These are phyloP conservation scores for Camellia lanceoleosa DNA, from an alignment of 148 eudicot species.

Conservation along the genomic window DNA sequence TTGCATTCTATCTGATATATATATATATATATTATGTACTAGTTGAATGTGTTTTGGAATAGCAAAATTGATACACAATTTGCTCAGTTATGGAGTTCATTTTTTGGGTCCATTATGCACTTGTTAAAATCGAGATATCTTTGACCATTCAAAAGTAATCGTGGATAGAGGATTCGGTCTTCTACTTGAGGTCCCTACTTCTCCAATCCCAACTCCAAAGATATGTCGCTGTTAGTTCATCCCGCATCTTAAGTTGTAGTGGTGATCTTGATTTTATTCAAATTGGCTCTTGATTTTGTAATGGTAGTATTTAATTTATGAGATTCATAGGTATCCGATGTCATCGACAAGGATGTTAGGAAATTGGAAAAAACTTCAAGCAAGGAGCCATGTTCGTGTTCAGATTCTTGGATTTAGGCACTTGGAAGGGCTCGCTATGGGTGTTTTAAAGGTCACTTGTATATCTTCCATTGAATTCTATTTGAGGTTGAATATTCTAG, in stretches of 20 bases:
- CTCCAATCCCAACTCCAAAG: slow-evolving; percentile 77
- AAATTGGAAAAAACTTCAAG: slow-evolving; percentile 66
- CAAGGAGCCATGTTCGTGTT: slow-evolving; percentile 73
- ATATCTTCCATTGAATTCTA: background rate
- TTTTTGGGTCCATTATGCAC: slow-evolving; percentile 33
- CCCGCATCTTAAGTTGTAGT: slow-evolving; percentile 1
- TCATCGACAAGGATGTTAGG: slow-evolving; percentile 69
- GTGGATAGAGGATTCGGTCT: slow-evolving; percentile 80
- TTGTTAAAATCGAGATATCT: slow-evolving; percentile 70
- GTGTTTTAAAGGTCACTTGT: slow-evolving; percentile 68
- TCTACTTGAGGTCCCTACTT: slow-evolving; percentile 73
- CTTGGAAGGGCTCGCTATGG: slow-evolving; percentile 93
- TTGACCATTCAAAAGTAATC: slow-evolving; percentile 67
- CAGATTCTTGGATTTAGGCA: slow-evolving; percentile 87
- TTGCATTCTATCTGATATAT: background rate
- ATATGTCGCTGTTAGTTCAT: slow-evolving; percentile 70
- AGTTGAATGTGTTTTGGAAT: background rate
- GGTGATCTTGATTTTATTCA: background rate
- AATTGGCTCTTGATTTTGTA: slow-evolving; percentile 1
- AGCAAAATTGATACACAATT: background rate
- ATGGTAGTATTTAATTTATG: slow-evolving; percentile 12
- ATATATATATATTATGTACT: background rate
- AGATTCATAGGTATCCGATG: slow-evolving; percentile 67
- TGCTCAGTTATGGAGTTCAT: slow-evolving; percentile 6
- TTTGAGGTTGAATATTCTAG: background rate